Base-by-base conservation (phyloP, 768 basidiomycete species). In the Crassisporium funariophilum region DNA sequence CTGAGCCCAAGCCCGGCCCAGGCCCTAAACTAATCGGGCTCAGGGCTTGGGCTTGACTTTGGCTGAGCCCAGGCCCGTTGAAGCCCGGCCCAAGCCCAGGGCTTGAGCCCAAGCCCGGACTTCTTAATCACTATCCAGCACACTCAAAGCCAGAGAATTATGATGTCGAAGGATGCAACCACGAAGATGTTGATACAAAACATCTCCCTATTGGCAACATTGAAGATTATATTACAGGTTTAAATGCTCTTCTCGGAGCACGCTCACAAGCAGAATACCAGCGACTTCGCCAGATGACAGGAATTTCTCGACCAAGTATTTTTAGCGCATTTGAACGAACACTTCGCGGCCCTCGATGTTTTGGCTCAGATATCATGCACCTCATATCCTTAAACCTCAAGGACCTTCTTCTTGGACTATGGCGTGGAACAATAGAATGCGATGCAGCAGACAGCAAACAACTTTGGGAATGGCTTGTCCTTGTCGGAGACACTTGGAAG, bases 281-380 rank as follows among this genome's bases (percentile, higher is more conserved):
- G 27, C 19, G 29, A 4, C 48, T 45, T 12, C 51, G 63, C 0
- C 41, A 50, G 1, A 34, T 47, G 7, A 68, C 67, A 2, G 70
- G 74, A 0, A 64, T 78, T 13, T 44, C 42, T 2, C 62, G 68
- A 27, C 67, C 69, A 0, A 66, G 55, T 1, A 58, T 78, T 8
- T 63, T 78, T 16, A 55, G 56, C 12, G 71, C 70, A 1, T 54
- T 79, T 7, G 17, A 33, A 0, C 39, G 20, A 3, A 60, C 42
- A 0, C 60, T 75, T 7, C 56, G 58, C 0, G 41, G 74, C 4
- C 74, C 74, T 0, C 21, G 37, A 0, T 63, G 60, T 19, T 77
- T 76, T 53, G 48, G 59, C 0, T 58, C 65, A 1, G 75, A 79
- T 46, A n/a, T 66, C 0, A 79, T 79, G 75, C 72, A 77, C 49